Evolutionary conservation across 2,329 filamentous ascomycete species (phyloP).

Genomic region (Claviceps sp.): DNA sequence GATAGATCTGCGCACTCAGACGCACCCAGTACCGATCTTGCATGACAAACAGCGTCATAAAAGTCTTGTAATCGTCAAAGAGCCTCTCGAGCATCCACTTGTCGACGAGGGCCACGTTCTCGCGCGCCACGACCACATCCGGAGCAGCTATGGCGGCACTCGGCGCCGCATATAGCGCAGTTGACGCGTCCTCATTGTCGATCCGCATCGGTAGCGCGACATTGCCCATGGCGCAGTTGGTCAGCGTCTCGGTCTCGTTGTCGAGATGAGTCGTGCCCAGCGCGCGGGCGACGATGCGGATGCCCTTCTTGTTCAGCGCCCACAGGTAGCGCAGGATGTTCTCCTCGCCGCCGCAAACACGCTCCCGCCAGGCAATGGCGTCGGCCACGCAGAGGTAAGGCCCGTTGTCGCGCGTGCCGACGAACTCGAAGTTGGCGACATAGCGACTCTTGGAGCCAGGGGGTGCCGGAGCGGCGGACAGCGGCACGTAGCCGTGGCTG

Average conservation of each 20-base stretch:
- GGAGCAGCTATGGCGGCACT: background rate
- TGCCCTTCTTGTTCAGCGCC: constrained; percentile 50
- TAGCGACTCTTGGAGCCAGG: constrained; percentile 41
- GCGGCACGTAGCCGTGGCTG: constrained; percentile 56
- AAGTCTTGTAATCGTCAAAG: constrained; percentile 53
- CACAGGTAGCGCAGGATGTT: constrained; percentile 51
- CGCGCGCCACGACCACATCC: constrained; percentile 13
- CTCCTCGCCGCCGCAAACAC: constrained; percentile 60
- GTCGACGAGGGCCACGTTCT: constrained; percentile 25
- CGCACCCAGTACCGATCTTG: constrained; percentile 53
- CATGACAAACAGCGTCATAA: constrained; percentile 51
- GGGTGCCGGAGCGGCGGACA: constrained; percentile 28
- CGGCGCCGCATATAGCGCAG: constrained; percentile 9
- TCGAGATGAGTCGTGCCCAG: constrained; percentile 63
- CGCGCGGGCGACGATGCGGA: constrained; percentile 41
- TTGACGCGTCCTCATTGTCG: constrained; percentile 13
- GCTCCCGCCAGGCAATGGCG: constrained; percentile 55
- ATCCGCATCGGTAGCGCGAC: constrained; percentile 53
- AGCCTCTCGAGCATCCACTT: constrained; percentile 46
- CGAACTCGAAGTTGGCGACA: constrained; percentile 59
- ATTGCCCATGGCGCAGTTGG: constrained; percentile 58
- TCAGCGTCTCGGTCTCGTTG: constrained; percentile 46
- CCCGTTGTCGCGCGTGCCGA: constrained; percentile 60
- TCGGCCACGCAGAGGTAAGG: constrained; percentile 61
- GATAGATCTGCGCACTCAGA: constrained; percentile 69